phyloP scores from a whole-genome alignment of 2,329 filamentous ascomycete species.

The Diaporthe humulicola region DNA sequence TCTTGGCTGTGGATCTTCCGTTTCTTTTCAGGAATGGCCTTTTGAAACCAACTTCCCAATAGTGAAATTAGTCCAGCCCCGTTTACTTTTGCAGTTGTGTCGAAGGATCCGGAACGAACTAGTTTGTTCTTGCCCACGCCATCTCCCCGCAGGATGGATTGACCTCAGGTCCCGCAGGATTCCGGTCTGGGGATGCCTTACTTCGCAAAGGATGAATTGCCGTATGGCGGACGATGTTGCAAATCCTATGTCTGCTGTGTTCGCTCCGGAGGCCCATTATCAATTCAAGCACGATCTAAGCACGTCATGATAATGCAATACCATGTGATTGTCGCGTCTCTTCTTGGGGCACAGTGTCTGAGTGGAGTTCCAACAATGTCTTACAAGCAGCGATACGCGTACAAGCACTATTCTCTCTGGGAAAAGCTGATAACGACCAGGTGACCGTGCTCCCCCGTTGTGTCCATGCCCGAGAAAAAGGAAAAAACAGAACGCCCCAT shows the following conservation, averaged over 20 bases:
- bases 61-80: neutral
- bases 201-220: neutral
- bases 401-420: conserved; percentile 7
- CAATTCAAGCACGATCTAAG: conserved; percentile 1
- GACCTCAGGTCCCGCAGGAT: neutral
- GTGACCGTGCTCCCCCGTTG: conserved; percentile 20
- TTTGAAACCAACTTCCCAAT: too few relatives aligned
- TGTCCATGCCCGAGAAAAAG: conserved; percentile 22
- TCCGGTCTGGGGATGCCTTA: neutral
- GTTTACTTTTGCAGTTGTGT: neutral
- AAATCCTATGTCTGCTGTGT: neutral
- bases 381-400: neutral
- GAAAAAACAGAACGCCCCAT: conserved; percentile 30
- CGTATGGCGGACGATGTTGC: neutral
- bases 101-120: neutral
- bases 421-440: conserved; percentile 22
- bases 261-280: neutral
- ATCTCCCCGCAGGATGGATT: neutral
- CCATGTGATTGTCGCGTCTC: neutral
- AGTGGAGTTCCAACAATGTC: conserved; percentile 26
- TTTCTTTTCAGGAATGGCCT: neutral
- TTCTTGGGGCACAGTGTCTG: conserved; percentile 8
- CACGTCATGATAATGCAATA: conserved; percentile 1
- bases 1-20: conserved; percentile 1
- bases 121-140: too few relatives aligned